These are phyloP conservation scores for Termitomyces sp. DNA, from an alignment of 768 basidiomycete genomes.

Conservation along the genomic window DNA sequence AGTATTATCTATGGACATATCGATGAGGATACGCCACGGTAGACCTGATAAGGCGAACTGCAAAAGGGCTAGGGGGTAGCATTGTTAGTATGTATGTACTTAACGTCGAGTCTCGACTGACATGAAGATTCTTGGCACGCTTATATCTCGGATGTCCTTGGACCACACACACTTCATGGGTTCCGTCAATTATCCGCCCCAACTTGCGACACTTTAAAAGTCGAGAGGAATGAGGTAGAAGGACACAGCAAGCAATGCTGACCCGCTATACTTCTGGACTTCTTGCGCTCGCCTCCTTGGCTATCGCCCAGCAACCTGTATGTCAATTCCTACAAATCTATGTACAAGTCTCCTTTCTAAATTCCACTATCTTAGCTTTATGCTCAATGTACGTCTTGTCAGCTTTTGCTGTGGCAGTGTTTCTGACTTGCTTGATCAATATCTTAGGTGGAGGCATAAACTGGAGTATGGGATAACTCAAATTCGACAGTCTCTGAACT, in stretches of 20 bases:
- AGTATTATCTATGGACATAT: too few relatives aligned
- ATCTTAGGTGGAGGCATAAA: constrained; percentile 18
- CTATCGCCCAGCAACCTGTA: constrained; percentile 19
- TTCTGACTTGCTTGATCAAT: not conserved
- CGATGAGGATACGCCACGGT: too few relatives aligned
- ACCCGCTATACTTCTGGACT: constrained; percentile 10
- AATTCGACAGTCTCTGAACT: not conserved
- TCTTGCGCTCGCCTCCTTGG: constrained; percentile 9
- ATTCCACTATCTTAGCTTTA: constrained; percentile 2
- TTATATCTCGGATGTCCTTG: constrained; percentile 1
- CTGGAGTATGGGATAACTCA: constrained; percentile 16
- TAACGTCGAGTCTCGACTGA: too few relatives aligned
- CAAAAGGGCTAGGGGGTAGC: too few relatives aligned
- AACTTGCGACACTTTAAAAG: not conserved
- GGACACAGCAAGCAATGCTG: constrained; percentile 3
- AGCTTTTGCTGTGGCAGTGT: not conserved
- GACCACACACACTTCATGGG: not conserved
- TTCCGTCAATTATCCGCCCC: constrained; percentile 4
- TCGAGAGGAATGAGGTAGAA: not conserved
- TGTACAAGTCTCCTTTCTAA: not conserved
- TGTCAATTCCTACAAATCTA: not conserved
- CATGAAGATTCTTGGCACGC: not conserved
- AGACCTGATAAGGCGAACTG: too few relatives aligned
- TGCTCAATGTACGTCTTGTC: constrained; percentile 16
- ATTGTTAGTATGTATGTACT: too few relatives aligned